A percentile compares a stretch with the other conserved stretches of the same genome.
These are phyloP conservation scores for Colletotrichum sp. DNA, from an alignment of 2,329 filamentous ascomycete genomes.

Conservation along the genomic window DNA sequence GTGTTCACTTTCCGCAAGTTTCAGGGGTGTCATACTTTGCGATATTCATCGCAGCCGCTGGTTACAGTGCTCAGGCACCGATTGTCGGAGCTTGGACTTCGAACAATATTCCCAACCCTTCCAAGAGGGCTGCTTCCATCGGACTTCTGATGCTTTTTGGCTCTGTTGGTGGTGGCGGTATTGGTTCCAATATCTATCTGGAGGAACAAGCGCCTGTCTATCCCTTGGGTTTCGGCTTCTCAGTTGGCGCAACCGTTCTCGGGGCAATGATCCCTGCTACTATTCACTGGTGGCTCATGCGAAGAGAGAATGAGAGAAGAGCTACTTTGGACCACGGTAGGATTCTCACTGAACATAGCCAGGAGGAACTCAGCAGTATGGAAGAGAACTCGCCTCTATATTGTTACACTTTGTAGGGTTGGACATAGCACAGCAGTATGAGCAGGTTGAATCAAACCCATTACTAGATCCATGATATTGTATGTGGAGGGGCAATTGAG, in stretches of 20 bases:
- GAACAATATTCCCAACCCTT: background rate
- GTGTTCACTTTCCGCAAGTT: background rate
- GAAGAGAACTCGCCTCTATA: background rate
- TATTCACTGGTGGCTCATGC: background rate
- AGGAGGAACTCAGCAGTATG: background rate
- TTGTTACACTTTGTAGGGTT: background rate
- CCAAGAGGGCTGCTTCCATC: background rate
- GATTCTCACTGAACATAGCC: background rate
- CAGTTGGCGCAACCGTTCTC: background rate
- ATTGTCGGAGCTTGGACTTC: background rate
- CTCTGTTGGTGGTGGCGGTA: background rate
- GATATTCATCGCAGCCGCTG: background rate
- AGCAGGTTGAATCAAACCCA: background rate
- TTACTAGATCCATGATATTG: background rate
- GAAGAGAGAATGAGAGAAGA: background rate
- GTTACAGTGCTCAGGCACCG: background rate
- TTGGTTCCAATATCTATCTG: background rate
- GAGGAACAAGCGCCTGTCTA: background rate
- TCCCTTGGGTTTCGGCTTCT: background rate
- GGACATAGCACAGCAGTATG: background rate
- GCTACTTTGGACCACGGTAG: background rate
- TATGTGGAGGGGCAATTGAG: fast-evolving
- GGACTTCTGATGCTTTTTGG: background rate
- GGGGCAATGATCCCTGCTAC: background rate
- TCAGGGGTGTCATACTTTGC: background rate